Evolutionary conservation across 2,329 filamentous ascomycete species (phyloP), one percentile per base, ranked within the genome.

Genomic region (Blastomyces emzantsi): DNA sequence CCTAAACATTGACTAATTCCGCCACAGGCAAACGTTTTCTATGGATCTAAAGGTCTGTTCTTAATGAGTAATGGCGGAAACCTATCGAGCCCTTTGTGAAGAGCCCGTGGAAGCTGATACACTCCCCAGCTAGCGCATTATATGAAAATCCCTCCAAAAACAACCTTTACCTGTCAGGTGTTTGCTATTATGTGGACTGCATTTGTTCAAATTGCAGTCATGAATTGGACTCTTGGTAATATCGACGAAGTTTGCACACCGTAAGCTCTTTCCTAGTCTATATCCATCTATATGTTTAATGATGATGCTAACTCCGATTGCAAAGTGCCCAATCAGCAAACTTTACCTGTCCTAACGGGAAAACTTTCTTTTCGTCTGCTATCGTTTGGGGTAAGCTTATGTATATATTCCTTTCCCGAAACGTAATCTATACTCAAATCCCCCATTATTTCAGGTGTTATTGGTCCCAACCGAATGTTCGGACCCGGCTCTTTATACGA

Each of bases 391-490:
- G 87, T 84, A 74, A 66, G 74, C 6, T 9, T 36, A 36, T 65
- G 39, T 5, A 7, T 47, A 51, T 11, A 33, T 11, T 49, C 8
- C 30, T 47, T 22, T 28, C 22, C 17, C 7, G 28, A 43, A 30
- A 63, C 43, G 13, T 45, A 47, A 30, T 33, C 43, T 39, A 17
- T 39, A 22, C 19, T 56, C 25, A 41, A 17, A 5, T 41, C 8
- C 33, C 15, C 33, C 33, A 54, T 17, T 60, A 49, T 87, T 68
- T 86, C 87, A 70, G 85, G 85, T 59, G 82, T 86, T 62, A 88
- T 90, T 65, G 87, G 87, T 0, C 87, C 87, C 0, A 77, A 80
- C 1, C 82, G 87, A 51, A 86, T 90, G 73, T 90, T 89, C 71
- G 83, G 82, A 62, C 77, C 80, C 2, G 79, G 79, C 1, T 82